These are phyloP conservation scores for Zanthoxylum bungeanum DNA, from an alignment of 345 rosid genomes.

Conservation along the genomic window DNA sequence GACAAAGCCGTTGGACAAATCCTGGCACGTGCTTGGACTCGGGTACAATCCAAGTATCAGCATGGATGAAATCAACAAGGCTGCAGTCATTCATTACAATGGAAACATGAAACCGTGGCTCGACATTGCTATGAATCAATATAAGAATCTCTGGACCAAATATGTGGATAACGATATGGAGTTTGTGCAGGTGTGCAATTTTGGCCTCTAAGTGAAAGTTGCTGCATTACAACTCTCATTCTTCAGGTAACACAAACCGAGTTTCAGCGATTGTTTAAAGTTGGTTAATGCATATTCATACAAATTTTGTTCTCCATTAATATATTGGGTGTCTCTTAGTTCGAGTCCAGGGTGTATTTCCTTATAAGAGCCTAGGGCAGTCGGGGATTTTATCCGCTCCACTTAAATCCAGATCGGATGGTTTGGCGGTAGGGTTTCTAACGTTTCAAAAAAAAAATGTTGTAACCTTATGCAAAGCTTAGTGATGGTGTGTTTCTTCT, in stretches of 20 bases:
- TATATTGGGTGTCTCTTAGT: too few relatives aligned
- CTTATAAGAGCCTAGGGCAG: too few relatives aligned
- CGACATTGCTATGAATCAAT: constrained; percentile 86
- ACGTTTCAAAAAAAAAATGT: too few relatives aligned
- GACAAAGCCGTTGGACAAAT: constrained; percentile 81
- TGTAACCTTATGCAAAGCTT: constrained; percentile 23
- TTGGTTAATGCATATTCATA: constrained; percentile 15
- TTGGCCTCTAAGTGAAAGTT: constrained; percentile 70
- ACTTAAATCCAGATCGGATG: too few relatives aligned
- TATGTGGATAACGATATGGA: constrained; percentile 81
- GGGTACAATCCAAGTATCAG: constrained; percentile 88
- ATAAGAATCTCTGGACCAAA: constrained; percentile 84
- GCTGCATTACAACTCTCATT: constrained; percentile 5
- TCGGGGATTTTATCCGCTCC: too few relatives aligned
- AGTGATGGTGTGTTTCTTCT: constrained; percentile 6
- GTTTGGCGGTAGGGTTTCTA: too few relatives aligned
- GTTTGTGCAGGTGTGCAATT: constrained; percentile 78
- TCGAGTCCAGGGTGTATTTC: too few relatives aligned
- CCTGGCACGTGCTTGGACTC: constrained; percentile 93
- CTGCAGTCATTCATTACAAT: constrained; percentile 88
- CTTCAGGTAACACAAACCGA: constrained; percentile 25
- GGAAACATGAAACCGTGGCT: constrained; percentile 99
- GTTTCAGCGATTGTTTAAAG: constrained; percentile 31
- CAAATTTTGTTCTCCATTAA: constrained; percentile 21
- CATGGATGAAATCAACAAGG: constrained; percentile 76